Evolutionary conservation across 2,329 filamentous ascomycete species (phyloP).

Genomic region (Aureobasidium uvarum): DNA sequence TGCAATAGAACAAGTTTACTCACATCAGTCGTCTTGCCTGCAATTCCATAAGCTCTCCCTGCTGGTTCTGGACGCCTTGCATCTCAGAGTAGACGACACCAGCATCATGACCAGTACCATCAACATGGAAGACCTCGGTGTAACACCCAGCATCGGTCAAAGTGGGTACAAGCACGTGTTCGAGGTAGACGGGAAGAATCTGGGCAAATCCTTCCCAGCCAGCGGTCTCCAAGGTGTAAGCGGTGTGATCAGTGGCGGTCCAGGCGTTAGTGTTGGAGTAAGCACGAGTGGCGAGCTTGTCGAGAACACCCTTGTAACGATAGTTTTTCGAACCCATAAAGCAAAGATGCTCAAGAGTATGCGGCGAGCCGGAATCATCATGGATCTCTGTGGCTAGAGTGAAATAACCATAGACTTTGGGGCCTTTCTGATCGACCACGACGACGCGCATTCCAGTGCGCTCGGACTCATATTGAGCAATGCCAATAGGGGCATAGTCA

Average conservation of each 20-base stretch:
- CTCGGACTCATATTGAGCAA: constrained; percentile 95
- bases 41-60: constrained; percentile 83
- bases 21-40: constrained; percentile 68
- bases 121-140: constrained; percentile 94
- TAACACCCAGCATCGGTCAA: constrained; percentile 90
- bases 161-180: constrained; percentile 88
- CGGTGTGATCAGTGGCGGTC: constrained; percentile 95
- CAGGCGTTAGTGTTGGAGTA: constrained; percentile 96
- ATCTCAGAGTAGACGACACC: constrained; percentile 92
- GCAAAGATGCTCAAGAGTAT: constrained; percentile 54
- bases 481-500: constrained; percentile 82
- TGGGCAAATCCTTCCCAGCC: constrained; percentile 97
- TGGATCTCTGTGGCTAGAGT: constrained; percentile 95
- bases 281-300: constrained; percentile 88
- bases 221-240: constrained; percentile 90
- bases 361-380: constrained; percentile 87
- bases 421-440: constrained; percentile 86
- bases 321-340: constrained; percentile 83
- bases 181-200: constrained; percentile 90
- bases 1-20: neutral
- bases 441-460: constrained; percentile 93
- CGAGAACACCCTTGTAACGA: constrained; percentile 89
- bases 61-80: constrained; percentile 88
- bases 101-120: constrained; percentile 90
- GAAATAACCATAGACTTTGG: constrained; percentile 95